phyloP scores from a whole-genome alignment of 1,284 basidiomycete genomes.

The Limonomyces culmigenus region DNA sequence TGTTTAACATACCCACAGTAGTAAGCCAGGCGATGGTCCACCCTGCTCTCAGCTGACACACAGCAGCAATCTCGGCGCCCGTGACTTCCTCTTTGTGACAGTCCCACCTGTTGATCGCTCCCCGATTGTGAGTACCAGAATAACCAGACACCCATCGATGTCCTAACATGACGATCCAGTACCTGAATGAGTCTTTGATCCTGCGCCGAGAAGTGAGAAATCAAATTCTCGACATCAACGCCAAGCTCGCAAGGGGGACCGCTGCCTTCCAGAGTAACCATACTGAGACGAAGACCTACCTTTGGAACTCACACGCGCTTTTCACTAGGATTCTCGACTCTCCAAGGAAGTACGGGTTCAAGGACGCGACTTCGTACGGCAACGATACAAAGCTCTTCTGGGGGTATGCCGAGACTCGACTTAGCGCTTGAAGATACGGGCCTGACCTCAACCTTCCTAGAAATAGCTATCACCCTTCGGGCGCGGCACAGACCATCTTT shows the following conservation, averaged over 20 bases:
- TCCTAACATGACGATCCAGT: slow-evolving; percentile 23
- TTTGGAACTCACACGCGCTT: slow-evolving; percentile 33
- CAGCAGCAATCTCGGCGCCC: slow-evolving; percentile 22
- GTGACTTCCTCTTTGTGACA: slow-evolving; percentile 54
- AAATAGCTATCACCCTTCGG: slow-evolving; percentile 1
- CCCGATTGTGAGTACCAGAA: slow-evolving; percentile 27
- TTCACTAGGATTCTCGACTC: slow-evolving; percentile 31
- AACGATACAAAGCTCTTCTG: slow-evolving; percentile 32
- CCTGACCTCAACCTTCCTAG: neutral
- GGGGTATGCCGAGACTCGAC: slow-evolving; percentile 23
- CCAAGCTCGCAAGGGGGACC: no score
- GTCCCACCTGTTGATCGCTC: slow-evolving; percentile 46
- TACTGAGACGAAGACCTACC: no score
- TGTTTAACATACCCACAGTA: slow-evolving; percentile 11
- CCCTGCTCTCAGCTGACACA: neutral
- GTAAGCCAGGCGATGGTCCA: slow-evolving; percentile 10
- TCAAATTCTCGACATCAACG: slow-evolving; percentile 25
- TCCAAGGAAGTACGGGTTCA: slow-evolving; percentile 33
- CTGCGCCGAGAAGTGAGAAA: slow-evolving; percentile 23
- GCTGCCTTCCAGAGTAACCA: no score
- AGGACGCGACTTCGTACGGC: slow-evolving; percentile 31
- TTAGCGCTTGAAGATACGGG: no score
- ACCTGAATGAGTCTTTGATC: slow-evolving; percentile 33
- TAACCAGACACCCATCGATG: slow-evolving; percentile 19
- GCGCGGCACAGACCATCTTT: neutral